These are phyloP conservation scores for Scheffersomyces segobiensis DNA, from an alignment of 1,139 yeast species.

Conservation along the genomic window DNA sequence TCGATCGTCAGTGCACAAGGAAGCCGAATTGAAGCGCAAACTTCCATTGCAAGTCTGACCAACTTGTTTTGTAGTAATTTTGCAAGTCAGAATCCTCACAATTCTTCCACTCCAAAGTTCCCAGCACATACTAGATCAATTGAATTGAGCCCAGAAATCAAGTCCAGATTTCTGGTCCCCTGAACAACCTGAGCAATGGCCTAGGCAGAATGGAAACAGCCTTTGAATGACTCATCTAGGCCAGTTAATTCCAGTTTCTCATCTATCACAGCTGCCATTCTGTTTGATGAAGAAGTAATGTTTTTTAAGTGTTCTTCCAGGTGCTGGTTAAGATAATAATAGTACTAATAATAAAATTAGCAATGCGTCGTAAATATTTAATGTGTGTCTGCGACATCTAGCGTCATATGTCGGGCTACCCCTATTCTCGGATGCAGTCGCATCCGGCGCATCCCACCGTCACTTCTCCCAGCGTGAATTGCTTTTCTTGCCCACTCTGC, in stretches of 20 bases:
- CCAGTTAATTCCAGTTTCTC: background rate
- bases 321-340: background rate
- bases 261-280: background rate
- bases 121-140: background rate
- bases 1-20: background rate
- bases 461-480: background rate
- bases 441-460: background rate
- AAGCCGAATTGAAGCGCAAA: background rate
- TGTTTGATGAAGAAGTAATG: too few relatives aligned
- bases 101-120: background rate
- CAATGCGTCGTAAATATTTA: background rate
- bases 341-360: too few relatives aligned
- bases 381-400: background rate
- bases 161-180: background rate
- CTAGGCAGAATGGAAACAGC: background rate
- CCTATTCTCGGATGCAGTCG: background rate
- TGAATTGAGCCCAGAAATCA: background rate
- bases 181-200: background rate
- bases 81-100: background rate
- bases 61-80: background rate
- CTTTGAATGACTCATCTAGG: background rate
- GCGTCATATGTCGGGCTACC: background rate
- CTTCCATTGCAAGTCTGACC: background rate
- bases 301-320: background rate
- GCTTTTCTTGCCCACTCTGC: background rate